phyloP scores from a whole-genome alignment of 768 basidiomycete genomes.

The Obba rivulosa region DNA sequence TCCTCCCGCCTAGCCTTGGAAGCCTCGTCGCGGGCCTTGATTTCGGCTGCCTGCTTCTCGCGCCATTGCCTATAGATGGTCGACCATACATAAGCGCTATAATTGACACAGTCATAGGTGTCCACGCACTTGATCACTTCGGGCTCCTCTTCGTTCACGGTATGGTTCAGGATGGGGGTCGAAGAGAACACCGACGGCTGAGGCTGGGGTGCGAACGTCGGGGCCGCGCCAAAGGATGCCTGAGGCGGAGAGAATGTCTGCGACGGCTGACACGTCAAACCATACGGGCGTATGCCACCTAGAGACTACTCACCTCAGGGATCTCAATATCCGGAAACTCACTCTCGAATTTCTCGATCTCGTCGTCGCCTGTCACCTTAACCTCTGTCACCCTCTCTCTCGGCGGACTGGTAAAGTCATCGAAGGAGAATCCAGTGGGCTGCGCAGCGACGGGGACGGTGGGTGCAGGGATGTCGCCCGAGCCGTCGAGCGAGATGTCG shows the following conservation, averaged over 20 bases:
- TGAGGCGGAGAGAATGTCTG: constrained; percentile 13
- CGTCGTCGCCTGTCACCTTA: constrained; percentile 80
- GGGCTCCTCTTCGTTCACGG: constrained; percentile 73
- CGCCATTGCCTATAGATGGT: constrained; percentile 67
- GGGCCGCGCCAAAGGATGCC: constrained; percentile 41
- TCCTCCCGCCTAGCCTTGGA: constrained; percentile 76
- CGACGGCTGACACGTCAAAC: not conserved
- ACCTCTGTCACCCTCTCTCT: constrained; percentile 44
- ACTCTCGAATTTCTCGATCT: constrained; percentile 79
- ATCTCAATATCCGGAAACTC: constrained; percentile 80
- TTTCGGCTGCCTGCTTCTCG: constrained; percentile 79
- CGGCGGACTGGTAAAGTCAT: constrained; percentile 53
- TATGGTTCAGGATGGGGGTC: constrained; percentile 69
- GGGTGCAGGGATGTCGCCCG: constrained; percentile 44
- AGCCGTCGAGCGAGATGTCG: constrained; percentile 73
- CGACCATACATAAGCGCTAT: not conserved
- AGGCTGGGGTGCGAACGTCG: constrained; percentile 72
- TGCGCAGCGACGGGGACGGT: constrained; percentile 26
- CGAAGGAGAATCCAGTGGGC: constrained; percentile 52
- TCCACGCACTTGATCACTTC: constrained; percentile 74
- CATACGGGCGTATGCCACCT: constrained; percentile 20
- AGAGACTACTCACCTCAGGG: constrained; percentile 29
- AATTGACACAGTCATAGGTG: not conserved
- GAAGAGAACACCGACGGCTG: constrained; percentile 66
- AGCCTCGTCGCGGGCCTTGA: constrained; percentile 75